Percentiles rank a stretch among this genome's conserved stretches.
Evolutionary conservation across 805 yeast genomes (phyloP).

Genomic region (Yamadazyma sp.): DNA sequence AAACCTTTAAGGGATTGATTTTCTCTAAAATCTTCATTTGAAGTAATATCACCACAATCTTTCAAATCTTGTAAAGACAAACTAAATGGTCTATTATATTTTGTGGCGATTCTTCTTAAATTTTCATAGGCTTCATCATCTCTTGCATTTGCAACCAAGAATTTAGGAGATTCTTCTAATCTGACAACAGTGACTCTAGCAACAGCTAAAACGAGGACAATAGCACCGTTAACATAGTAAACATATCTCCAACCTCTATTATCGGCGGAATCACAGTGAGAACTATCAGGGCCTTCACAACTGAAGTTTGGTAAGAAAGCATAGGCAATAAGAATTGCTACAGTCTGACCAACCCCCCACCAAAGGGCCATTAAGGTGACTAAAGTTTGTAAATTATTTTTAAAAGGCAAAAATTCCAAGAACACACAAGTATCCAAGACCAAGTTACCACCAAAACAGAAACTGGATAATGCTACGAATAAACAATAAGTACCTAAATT

Average conservation of each 20-base stretch:
- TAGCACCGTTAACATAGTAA: slow-evolving; percentile 45
- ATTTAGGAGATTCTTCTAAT: slow-evolving; percentile 57
- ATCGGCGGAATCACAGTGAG: slow-evolving; percentile 40
- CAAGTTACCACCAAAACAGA: slow-evolving; percentile 56
- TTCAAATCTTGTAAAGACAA: slow-evolving; percentile 46
- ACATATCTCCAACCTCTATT: slow-evolving; percentile 66
- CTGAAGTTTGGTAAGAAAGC: slow-evolving; percentile 51
- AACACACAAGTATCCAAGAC: slow-evolving; percentile 7
- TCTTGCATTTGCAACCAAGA: slow-evolving; percentile 49
- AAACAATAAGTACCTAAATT: slow-evolving; percentile 49
- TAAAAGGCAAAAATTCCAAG: slow-evolving; percentile 40
- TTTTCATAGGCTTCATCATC: slow-evolving; percentile 48
- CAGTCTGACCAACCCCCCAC: slow-evolving; percentile 65
- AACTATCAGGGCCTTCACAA: slow-evolving; percentile 33
- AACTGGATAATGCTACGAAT: slow-evolving; percentile 42
- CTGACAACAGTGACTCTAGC: slow-evolving; percentile 27
- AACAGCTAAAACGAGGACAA: slow-evolving; percentile 41
- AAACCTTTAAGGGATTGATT: slow-evolving; percentile 18
- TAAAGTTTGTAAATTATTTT: slow-evolving; percentile 41
- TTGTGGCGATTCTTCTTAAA: slow-evolving; percentile 43
- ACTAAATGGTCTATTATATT: slow-evolving; percentile 42
- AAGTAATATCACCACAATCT: slow-evolving; percentile 39
- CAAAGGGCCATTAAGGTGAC: slow-evolving; percentile 48
- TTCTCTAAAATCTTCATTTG: slow-evolving; percentile 19
- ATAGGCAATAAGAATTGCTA: slow-evolving; percentile 53